These are phyloP conservation scores for Ustulina deusta DNA, from an alignment of 2,329 filamentous ascomycete species.

Conservation along the genomic window DNA sequence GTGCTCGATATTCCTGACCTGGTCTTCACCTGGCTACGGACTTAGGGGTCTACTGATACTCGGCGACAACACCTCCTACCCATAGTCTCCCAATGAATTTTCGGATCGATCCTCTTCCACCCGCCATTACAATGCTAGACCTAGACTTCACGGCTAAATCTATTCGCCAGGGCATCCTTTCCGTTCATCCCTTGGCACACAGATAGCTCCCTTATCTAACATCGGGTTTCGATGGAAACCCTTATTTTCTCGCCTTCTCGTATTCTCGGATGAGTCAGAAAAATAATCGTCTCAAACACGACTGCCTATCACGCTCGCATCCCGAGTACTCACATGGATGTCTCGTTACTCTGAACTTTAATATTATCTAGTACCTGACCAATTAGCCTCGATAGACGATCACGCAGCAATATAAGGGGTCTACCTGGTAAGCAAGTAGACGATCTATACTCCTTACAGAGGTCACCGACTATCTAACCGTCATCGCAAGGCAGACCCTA, in stretches of 20 bases:
- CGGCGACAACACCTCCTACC: background rate
- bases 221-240: background rate
- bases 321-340: background rate
- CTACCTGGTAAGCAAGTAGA: background rate
- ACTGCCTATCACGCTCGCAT: background rate
- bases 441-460: background rate
- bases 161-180: background rate
- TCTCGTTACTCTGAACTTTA: background rate
- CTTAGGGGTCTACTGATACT: background rate
- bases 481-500: background rate
- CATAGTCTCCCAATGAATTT: background rate
- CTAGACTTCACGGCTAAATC: background rate
- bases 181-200: background rate
- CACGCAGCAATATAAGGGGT: background rate
- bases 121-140: background rate
- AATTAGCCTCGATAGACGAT: constrained; percentile 8
- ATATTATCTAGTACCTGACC: background rate
- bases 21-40: background rate
- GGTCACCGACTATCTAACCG: background rate
- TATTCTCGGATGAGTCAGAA: background rate
- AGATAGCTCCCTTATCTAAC: background rate
- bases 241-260: no score
- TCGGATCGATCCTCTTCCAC: background rate
- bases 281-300: background rate
- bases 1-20: background rate